Percentiles rank a stretch among this genome's conserved stretches.
Conservation (phyloP, 1,284 basidiomycete genomes). For the Apiotrichum gamsii region DNA sequence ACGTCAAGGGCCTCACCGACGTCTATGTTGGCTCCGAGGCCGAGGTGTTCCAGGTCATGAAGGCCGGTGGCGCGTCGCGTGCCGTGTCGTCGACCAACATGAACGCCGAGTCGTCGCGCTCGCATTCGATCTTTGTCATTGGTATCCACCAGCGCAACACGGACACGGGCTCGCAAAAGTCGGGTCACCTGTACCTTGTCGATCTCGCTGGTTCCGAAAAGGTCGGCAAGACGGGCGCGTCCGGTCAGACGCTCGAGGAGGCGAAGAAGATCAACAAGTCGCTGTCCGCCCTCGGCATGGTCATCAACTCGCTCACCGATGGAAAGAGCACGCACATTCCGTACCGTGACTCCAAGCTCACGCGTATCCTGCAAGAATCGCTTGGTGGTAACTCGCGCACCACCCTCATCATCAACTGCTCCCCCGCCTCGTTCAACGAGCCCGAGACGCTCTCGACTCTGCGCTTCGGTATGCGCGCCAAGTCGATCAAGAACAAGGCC, state of each 20-base stretch:
- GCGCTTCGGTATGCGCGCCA: constrained; percentile 97
- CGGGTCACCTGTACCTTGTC: constrained; percentile 93
- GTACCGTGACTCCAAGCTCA: constrained; percentile 98
- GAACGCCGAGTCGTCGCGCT: constrained; percentile 99
- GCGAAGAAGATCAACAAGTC: constrained; percentile 99
- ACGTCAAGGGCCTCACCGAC: constrained; percentile 95
- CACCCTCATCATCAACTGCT: constrained; percentile 98
- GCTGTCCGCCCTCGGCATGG: constrained; percentile 95
- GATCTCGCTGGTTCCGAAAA: constrained; percentile 99
- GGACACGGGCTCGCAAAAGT: constrained; percentile 91
- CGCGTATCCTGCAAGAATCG: constrained; percentile 98
- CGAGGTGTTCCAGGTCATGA: constrained; percentile 99
- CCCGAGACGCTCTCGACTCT: constrained; percentile 95
- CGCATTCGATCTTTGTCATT: constrained; percentile 98
- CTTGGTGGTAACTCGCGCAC: constrained; percentile 98
- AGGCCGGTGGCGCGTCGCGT: constrained; percentile 83
- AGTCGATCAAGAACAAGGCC: constrained; percentile 99
- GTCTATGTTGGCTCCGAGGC: constrained; percentile 93
- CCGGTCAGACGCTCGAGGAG: constrained; percentile 96
- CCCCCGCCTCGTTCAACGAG: constrained; percentile 94
- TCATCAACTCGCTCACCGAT: constrained; percentile 97
- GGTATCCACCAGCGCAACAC: constrained; percentile 95
- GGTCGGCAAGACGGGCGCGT: constrained; percentile 96
- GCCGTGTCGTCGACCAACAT: constrained; percentile 97
- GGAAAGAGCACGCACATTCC: constrained; percentile 96